A percentile compares a stretch with the other conserved stretches of the same genome.
Evolutionary conservation across 2,329 filamentous ascomycete species (phyloP).

Genomic region (Aspergillus glaucus): DNA sequence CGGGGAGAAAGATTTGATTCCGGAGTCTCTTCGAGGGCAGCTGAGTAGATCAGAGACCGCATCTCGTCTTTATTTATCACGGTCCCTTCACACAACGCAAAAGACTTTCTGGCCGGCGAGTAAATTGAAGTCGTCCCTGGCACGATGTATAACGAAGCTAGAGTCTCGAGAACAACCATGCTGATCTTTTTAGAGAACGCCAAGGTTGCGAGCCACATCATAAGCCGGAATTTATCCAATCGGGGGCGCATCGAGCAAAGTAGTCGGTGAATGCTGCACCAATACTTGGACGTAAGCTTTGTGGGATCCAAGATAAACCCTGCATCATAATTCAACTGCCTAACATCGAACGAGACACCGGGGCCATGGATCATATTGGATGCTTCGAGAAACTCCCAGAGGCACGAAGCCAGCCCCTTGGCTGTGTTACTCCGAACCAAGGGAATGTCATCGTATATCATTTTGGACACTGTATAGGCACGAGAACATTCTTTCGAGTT

Average conservation of each 20-base stretch:
- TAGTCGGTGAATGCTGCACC: constrained; percentile 14
- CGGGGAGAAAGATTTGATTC: constrained; percentile 4
- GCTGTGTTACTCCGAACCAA: neutral
- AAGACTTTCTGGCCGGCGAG: constrained; percentile 7
- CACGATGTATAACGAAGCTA: constrained; percentile 14
- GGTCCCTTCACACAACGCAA: constrained; percentile 4
- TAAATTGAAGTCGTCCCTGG: constrained; percentile 4
- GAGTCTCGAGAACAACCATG: constrained; percentile 16
- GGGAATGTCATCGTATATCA: constrained; percentile 8
- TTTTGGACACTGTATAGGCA: constrained; percentile 10
- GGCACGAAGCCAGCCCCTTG: neutral
- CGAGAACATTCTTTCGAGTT: constrained; percentile 1
- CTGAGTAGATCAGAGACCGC: constrained; percentile 1
- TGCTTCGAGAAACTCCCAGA: neutral
- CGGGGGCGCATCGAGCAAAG: constrained; percentile 7
- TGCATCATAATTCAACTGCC: constrained; percentile 5
- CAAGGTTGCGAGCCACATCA: constrained; percentile 24
- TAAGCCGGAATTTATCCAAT: constrained; percentile 18
- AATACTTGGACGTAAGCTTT: constrained; percentile 9
- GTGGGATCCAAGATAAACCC: constrained; percentile 9
- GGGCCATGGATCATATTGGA: neutral
- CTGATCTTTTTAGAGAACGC: constrained; percentile 17
- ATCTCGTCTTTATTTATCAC: neutral
- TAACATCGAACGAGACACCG: neutral
- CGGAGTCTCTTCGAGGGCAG: constrained; percentile 3